A percentile compares a stretch with the other conserved stretches of the same genome.
These are phyloP conservation scores for Puccinia coronata DNA, from an alignment of 1,284 basidiomycete species.

Conservation along the genomic window DNA sequence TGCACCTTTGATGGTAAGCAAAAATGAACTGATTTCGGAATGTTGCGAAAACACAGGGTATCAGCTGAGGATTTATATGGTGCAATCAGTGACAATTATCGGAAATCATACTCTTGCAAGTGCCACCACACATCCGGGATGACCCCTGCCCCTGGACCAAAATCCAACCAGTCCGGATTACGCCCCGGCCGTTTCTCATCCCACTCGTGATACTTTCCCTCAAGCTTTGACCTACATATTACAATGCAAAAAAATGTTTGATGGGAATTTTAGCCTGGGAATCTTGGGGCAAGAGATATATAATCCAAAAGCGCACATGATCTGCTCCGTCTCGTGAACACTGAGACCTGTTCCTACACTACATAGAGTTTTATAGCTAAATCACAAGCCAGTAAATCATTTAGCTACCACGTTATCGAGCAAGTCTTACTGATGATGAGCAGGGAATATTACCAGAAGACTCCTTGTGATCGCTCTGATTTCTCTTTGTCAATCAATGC, in stretches of 20 bases:
- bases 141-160: background rate
- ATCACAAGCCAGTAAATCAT: background rate
- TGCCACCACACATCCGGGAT: constrained; percentile 39
- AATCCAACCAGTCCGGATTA: constrained; percentile 32
- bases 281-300: background rate
- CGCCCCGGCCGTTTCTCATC: constrained; percentile 20
- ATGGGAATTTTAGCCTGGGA: background rate
- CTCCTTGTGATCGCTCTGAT: constrained; percentile 11
- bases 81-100: background rate
- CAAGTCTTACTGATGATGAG: background rate
- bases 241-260: too few species aligned
- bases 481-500: constrained; percentile 34
- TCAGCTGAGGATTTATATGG: background rate
- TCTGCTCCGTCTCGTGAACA: constrained; percentile 20
- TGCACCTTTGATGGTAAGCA: constrained; percentile 44
- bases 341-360: constrained; percentile 30
- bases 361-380: constrained; percentile 46
- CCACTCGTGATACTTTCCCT: constrained; percentile 34
- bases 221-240: constrained; percentile 43
- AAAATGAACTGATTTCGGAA: constrained; percentile 29
- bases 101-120: constrained; percentile 20
- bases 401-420: background rate
- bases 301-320: constrained; percentile 14
- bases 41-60: background rate
- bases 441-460: constrained; percentile 20